A percentile compares a stretch with the other conserved stretches of the same genome.
Evolutionary conservation across 495 filamentous ascomycete genomes (phyloP).

Genomic region (Penicillium taxi): DNA sequence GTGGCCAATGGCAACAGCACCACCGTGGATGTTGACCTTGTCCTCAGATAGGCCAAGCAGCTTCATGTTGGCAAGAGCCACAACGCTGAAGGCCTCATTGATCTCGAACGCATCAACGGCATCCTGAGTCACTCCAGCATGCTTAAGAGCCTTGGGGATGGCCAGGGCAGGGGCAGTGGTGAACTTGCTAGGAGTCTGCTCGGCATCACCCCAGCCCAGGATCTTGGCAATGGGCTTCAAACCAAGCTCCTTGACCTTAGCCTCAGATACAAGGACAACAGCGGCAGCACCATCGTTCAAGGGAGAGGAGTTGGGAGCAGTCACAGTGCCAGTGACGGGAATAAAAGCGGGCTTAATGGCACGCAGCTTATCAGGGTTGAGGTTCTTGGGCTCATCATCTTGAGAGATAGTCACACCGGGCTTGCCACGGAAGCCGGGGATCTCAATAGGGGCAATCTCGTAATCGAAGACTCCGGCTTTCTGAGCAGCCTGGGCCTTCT

Average conservation of each 20-base stretch:
- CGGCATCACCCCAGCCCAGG: slow-evolving; percentile 92
- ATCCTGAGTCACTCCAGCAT: slow-evolving; percentile 68
- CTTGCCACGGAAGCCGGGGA: slow-evolving; percentile 83
- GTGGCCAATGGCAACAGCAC: slow-evolving; percentile 92
- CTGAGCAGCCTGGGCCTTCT: slow-evolving; percentile 81
- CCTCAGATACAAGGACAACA: slow-evolving; percentile 82
- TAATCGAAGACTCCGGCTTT: slow-evolving; percentile 66
- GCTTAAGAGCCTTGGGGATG: slow-evolving; percentile 91
- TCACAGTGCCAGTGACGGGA: slow-evolving; percentile 75
- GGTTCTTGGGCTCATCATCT: slow-evolving; percentile 95
- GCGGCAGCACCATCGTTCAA: slow-evolving; percentile 91
- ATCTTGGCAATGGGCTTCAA: slow-evolving; percentile 92
- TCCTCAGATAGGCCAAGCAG: slow-evolving; percentile 67
- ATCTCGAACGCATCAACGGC: slow-evolving; percentile 92
- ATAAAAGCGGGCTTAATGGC: slow-evolving; percentile 80
- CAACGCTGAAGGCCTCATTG: slow-evolving; percentile 97
- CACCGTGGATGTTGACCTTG: slow-evolving; percentile 93
- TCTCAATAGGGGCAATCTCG: slow-evolving; percentile 86
- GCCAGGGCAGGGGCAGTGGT: slow-evolving; percentile 91
- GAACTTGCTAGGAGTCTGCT: slow-evolving; percentile 83
- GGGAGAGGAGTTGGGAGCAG: slow-evolving; percentile 94
- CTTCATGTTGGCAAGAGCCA: slow-evolving; percentile 93
- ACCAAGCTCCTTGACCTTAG: slow-evolving; percentile 76
- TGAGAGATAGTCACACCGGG: slow-evolving; percentile 68
- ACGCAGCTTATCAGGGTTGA: slow-evolving; percentile 87